These are phyloP conservation scores for Allium sativum DNA, from an alignment of 106 monocot genomes.

Conservation along the genomic window DNA sequence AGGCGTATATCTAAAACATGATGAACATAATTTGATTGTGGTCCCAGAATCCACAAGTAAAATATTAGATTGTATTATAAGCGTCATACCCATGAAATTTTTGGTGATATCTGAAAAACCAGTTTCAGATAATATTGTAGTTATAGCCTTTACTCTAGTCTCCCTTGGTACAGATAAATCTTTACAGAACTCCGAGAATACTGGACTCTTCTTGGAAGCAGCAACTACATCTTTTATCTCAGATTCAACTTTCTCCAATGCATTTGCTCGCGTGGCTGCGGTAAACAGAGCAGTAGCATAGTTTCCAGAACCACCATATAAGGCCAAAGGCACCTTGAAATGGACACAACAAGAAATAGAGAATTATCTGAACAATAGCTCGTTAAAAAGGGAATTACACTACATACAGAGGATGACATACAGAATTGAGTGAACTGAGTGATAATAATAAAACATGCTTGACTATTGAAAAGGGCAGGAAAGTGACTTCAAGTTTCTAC, in stretches of 20 bases:
- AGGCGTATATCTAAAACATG: too few relatives aligned
- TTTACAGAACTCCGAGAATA: constrained; percentile 71
- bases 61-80: neutral
- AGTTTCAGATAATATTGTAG: constrained; percentile 58
- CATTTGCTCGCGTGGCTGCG: constrained; percentile 60
- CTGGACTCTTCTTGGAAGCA: constrained; percentile 57
- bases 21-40: too few relatives aligned
- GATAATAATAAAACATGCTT: neutral
- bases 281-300: constrained; percentile 81
- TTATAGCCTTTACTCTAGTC: constrained; percentile 57
- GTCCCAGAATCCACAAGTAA: too few relatives aligned
- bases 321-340: constrained; percentile 56
- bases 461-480: neutral
- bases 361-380: neutral
- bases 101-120: constrained; percentile 73
- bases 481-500: too few relatives aligned
- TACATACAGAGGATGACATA: neutral
- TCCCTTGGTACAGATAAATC: constrained; percentile 66
- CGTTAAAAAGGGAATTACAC: neutral
- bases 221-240: constrained; percentile 55
- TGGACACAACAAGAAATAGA: constrained; percentile 1
- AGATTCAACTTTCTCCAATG: constrained; percentile 64
- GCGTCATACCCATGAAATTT: constrained; percentile 71
- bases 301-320: constrained; percentile 72
- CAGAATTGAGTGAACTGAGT: neutral